phyloP scores from a whole-genome alignment of 2,329 filamentous ascomycete genomes.

The Whalleya microplaca region DNA sequence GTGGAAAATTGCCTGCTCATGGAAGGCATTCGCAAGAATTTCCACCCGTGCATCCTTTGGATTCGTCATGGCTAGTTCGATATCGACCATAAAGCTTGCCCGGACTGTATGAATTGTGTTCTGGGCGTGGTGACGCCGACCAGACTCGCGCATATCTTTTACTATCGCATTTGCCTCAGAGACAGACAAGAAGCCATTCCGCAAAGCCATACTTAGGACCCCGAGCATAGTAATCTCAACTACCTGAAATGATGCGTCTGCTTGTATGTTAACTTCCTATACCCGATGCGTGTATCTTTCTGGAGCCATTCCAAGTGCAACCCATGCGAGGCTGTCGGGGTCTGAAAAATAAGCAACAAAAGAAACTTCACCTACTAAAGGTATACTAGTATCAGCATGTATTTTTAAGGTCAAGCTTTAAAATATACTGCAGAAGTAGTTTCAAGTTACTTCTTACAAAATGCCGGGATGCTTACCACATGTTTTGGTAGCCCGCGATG shows the following conservation, averaged over 20 bases:
- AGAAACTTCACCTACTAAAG: too few species aligned
- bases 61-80: constrained; percentile 25
- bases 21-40: constrained; percentile 21
- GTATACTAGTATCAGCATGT: too few species aligned
- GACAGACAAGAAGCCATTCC: constrained; percentile 22
- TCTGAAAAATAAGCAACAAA: too few species aligned
- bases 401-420: too few species aligned
- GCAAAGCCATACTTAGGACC: constrained; percentile 32
- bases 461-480: constrained; percentile 20
- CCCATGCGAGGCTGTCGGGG: too few species aligned
- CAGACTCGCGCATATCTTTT: constrained; percentile 18
- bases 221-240: constrained; percentile 30
- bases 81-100: constrained; percentile 25
- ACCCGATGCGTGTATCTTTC: not conserved
- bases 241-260: constrained; percentile 29
- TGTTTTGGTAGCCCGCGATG: constrained; percentile 30
- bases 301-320: too few species aligned
- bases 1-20: constrained; percentile 22
- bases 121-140: constrained; percentile 15
- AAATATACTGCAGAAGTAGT: too few species aligned
- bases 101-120: constrained; percentile 13
- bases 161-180: constrained; percentile 19
- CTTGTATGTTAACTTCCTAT: constrained; percentile 6
- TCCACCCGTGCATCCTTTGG: constrained; percentile 23
- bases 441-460: not conserved